Conservation (phyloP, 2,329 filamentous ascomycete species). For the Akanthomyces muscarius region DNA sequence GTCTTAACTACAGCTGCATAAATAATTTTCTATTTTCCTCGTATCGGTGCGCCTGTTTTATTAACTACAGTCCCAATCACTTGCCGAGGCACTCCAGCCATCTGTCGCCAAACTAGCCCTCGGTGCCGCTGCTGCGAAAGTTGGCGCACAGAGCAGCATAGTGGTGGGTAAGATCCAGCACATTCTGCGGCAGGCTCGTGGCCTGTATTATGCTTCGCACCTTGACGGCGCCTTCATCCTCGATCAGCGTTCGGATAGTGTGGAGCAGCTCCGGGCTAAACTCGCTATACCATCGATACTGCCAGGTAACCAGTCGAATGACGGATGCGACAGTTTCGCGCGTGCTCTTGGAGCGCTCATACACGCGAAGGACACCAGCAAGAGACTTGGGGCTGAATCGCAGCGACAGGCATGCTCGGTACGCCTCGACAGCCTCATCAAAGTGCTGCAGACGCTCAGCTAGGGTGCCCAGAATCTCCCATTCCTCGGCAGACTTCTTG, state of each 20-base stretch:
- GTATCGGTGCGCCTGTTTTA: conserved; percentile 10
- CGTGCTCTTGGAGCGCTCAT: conserved; percentile 74
- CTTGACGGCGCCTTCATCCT: conserved; percentile 96
- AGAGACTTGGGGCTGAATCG: conserved; percentile 93
- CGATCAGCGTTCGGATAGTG: conserved; percentile 86
- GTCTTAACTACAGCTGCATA: not conserved
- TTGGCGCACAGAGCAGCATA: conserved; percentile 93
- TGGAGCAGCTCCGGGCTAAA: conserved; percentile 90
- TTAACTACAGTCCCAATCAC: not conserved
- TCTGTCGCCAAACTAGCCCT: conserved; percentile 53
- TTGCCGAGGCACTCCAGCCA: not conserved
- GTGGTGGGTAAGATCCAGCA: conserved; percentile 91
- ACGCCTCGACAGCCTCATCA: conserved; percentile 90
- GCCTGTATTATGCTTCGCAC: conserved; percentile 96
- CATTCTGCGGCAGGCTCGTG: conserved; percentile 86
- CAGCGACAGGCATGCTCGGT: conserved; percentile 78
- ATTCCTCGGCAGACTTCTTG: conserved; percentile 94
- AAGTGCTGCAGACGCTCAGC: conserved; percentile 89
- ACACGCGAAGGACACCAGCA: conserved; percentile 74
- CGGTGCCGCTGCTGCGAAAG: conserved; percentile 90
- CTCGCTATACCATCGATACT: conserved; percentile 99
- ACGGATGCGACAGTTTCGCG: conserved; percentile 78
- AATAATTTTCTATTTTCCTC: conserved; percentile 2
- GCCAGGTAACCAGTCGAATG: conserved; percentile 92
- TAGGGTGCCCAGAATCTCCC: conserved; percentile 93